Conservation (phyloP, 768 basidiomycete species). For the Exidia glandulosa region DNA sequence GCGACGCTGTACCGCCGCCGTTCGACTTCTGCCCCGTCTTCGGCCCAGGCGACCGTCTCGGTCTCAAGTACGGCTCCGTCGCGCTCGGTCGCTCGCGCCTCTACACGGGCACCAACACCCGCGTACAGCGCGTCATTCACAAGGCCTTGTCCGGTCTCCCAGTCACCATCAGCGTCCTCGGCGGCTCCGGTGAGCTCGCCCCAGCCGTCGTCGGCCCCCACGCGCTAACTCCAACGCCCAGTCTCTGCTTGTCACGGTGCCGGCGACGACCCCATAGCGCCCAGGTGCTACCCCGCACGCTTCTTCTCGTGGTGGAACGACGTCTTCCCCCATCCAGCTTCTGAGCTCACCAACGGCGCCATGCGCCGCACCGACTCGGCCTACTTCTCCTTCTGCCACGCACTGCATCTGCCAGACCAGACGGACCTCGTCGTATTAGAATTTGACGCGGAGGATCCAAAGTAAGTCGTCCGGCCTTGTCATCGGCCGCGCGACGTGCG, state of each 20-base stretch:
- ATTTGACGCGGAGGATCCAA: constrained; percentile 81
- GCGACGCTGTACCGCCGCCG: constrained; percentile 49
- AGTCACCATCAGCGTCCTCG: constrained; percentile 81
- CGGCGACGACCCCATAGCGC: constrained; percentile 78
- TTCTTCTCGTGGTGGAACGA: constrained; percentile 98
- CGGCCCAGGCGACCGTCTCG: constrained; percentile 72
- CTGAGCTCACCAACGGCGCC: constrained; percentile 95
- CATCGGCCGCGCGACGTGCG: not conserved
- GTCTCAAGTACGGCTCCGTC: constrained; percentile 64
- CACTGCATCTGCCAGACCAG: constrained; percentile 85
- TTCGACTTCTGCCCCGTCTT: constrained; percentile 89
- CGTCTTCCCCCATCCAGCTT: constrained; percentile 96
- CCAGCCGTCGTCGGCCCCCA: not conserved
- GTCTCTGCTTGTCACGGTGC: constrained; percentile 92
- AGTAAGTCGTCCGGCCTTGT: constrained; percentile 39
- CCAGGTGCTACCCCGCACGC: constrained; percentile 81
- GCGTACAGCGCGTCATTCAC: constrained; percentile 73
- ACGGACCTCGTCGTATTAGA: constrained; percentile 94
- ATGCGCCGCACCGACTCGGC: constrained; percentile 84
- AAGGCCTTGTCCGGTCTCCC: constrained; percentile 77
- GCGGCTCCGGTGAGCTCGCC: constrained; percentile 60
- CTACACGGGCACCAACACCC: constrained; percentile 69
- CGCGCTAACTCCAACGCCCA: constrained; percentile 17
- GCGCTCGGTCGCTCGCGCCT: constrained; percentile 62
- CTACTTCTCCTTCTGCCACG: constrained; percentile 91